Percentiles rank a stretch among this genome's conserved stretches.
phyloP scores from a whole-genome alignment of 2,329 filamentous ascomycete genomes.

The Fusarium concolor region DNA sequence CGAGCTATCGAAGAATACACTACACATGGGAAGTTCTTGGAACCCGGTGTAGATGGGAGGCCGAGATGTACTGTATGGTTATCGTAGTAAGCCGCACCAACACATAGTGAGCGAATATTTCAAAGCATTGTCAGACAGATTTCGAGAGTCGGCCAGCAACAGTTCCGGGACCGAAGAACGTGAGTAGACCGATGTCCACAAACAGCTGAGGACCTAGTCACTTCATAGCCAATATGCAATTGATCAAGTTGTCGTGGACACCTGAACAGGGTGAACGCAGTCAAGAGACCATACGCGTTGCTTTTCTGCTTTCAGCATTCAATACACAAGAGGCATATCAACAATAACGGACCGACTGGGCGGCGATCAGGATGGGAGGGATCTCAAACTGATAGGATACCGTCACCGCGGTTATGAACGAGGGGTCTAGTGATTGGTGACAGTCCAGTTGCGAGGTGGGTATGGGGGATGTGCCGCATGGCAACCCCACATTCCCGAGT shows the following conservation, averaged over 20 bases:
- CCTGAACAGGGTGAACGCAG: not conserved
- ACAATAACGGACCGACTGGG: constrained; percentile 48
- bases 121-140: not conserved
- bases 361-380: constrained; percentile 30
- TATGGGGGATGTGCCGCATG: constrained; percentile 41
- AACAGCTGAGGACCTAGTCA: not conserved
- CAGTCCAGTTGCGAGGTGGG: constrained; percentile 27
- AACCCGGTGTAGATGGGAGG: not conserved
- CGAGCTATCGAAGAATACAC: not conserved
- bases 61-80: not conserved
- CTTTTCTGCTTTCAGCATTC: not conserved
- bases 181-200: constrained; percentile 11
- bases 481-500: constrained; percentile 43
- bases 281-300: not conserved
- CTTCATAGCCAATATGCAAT: not conserved
- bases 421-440: constrained; percentile 42
- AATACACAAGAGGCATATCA: constrained; percentile 16
- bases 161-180: not conserved
- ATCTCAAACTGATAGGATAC: constrained; percentile 48
- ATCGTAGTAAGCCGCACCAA: constrained; percentile 6
- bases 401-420: constrained; percentile 42
- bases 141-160: not conserved
- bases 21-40: not conserved
- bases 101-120: not conserved
- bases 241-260: constrained; percentile 3